phyloP scores from a whole-genome alignment of 2,329 filamentous ascomycete species.

The Eutypa lata region DNA sequence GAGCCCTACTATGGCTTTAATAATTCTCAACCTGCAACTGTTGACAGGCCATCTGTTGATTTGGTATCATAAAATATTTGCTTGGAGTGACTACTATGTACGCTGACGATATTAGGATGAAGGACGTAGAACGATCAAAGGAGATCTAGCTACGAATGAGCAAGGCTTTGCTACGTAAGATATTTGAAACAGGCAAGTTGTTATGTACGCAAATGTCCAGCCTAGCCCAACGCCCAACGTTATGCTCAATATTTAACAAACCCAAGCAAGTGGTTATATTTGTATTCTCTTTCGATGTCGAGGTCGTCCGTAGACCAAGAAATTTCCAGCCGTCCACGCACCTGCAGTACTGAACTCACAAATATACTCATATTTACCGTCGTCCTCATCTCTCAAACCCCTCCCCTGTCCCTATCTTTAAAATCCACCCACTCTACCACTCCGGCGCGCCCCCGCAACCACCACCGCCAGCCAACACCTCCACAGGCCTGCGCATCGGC shows the following conservation, averaged over 20 bases:
- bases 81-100: background rate
- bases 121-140: too few species aligned
- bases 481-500: constrained; percentile 34
- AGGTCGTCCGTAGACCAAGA: too few species aligned
- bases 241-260: too few species aligned
- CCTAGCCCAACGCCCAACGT: too few species aligned
- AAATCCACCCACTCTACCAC: constrained; percentile 33
- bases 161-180: background rate
- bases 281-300: too few species aligned
- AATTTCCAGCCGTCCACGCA: too few species aligned
- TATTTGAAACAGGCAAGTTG: too few species aligned
- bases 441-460: constrained; percentile 44
- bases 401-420: background rate
- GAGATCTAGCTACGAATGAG: too few species aligned
- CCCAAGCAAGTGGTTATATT: too few species aligned
- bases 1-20: background rate
- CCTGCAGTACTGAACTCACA: too few species aligned
- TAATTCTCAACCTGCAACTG: background rate
- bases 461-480: constrained; percentile 28
- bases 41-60: background rate
- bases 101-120: background rate
- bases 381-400: background rate
- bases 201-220: too few species aligned
- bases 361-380: background rate
- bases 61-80: background rate